Evolutionary conservation across 2,329 filamentous ascomycete genomes (phyloP).

Genomic region (Cyanodermella asteris): DNA sequence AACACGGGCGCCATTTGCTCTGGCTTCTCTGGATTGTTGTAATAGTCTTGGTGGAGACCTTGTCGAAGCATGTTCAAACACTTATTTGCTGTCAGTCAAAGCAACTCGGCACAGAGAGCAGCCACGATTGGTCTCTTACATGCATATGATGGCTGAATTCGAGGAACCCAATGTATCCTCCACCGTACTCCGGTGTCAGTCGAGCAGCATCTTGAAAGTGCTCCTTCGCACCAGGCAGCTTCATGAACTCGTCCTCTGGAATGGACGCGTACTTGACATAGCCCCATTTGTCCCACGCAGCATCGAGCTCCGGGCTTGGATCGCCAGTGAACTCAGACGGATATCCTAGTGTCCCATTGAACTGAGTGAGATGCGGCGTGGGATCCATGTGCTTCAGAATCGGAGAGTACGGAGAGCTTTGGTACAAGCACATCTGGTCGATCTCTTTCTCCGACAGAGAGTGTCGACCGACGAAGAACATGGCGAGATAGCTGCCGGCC

Average conservation of each 20-base stretch:
- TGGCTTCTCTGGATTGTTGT: conserved; percentile 1
- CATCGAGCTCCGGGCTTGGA: conserved; percentile 6
- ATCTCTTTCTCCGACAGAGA: no score
- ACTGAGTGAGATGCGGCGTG: no score
- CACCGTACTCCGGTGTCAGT: conserved; percentile 4
- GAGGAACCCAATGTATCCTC: conserved; percentile 6
- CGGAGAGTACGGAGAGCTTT: no score
- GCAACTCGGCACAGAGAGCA: no score
- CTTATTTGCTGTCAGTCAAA: no score
- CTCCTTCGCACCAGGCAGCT: neutral
- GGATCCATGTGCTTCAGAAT: no score
- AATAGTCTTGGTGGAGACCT: conserved; percentile 3
- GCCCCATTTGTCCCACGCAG: conserved; percentile 6
- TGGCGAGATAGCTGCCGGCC: no score
- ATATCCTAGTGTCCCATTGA: conserved; percentile 1
- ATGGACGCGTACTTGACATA: conserved; percentile 1
- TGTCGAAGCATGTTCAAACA: conserved; percentile 4
- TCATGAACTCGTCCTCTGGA: conserved; percentile 1
- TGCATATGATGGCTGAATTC: conserved; percentile 7
- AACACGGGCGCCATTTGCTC: neutral
- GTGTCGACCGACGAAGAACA: no score
- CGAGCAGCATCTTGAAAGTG: conserved; percentile 1
- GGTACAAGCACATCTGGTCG: no score
- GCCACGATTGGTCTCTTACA: conserved; percentile 6
- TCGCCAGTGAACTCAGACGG: conserved; percentile 2